phyloP scores from a whole-genome alignment of 257 asterid genomes.

The Nicotiana obtusifolia region DNA sequence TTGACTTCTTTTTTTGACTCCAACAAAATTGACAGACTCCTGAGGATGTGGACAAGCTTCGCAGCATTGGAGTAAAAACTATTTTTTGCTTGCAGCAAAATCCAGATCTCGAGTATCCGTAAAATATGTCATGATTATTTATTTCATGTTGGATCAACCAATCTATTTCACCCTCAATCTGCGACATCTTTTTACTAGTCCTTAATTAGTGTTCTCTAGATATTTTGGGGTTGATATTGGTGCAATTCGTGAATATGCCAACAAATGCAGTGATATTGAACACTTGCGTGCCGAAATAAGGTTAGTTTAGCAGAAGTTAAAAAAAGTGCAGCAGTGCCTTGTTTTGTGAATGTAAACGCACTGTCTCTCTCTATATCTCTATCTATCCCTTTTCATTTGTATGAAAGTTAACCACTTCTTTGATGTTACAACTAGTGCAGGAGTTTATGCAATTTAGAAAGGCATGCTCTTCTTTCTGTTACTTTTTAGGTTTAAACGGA shows the following conservation, averaged over 20 bases:
- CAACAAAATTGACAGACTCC: conserved; percentile 55
- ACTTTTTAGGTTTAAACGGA: not conserved
- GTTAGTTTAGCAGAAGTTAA: conserved; percentile 27
- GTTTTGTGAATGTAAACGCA: not conserved
- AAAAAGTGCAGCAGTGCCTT: not conserved
- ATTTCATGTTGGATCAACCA: not conserved
- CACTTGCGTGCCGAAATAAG: conserved; percentile 92
- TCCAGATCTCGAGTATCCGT: conserved; percentile 95
- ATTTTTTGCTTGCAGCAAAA: conserved; percentile 85
- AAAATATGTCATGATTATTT: not conserved
- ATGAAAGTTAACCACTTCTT: not conserved
- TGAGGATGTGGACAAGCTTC: conserved; percentile 93
- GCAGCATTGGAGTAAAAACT: conserved; percentile 80
- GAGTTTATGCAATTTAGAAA: not conserved
- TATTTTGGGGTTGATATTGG: conserved; percentile 80
- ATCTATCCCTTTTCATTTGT: not conserved
- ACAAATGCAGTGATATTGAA: conserved; percentile 58
- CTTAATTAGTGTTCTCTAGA: conserved; percentile 51
- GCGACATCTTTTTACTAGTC: conserved; percentile 25
- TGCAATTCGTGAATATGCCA: conserved; percentile 72
- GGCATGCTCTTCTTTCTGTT: not conserved
- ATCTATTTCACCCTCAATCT: not conserved
- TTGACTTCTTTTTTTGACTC: conserved; percentile 12
- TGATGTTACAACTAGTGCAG: not conserved
- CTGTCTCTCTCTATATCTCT: not conserved